Conservation (phyloP, 1,284 basidiomycete species). For the Leccinum angustisporum region DNA sequence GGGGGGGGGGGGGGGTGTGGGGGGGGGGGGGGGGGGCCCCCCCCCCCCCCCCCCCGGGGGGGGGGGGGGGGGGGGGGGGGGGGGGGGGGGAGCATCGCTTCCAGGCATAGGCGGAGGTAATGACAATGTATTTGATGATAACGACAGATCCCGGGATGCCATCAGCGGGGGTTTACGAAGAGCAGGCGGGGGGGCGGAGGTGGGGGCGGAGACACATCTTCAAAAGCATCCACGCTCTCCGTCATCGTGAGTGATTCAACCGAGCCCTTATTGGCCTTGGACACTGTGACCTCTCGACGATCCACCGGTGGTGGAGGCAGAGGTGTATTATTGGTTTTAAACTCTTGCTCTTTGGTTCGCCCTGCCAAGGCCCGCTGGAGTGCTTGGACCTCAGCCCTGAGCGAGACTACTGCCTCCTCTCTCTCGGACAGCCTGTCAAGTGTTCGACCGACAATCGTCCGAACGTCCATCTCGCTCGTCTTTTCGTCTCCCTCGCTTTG, state of each 20-base stretch:
- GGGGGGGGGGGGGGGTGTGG: no score
- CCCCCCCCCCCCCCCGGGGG: no score
- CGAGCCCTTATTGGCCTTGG: slow-evolving; percentile 23
- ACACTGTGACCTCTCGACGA: slow-evolving; percentile 14
- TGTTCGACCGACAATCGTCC: slow-evolving; percentile 66
- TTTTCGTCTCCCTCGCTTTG: slow-evolving; percentile 50
- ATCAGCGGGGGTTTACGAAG: slow-evolving; percentile 14
- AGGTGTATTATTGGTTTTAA: slow-evolving; percentile 65
- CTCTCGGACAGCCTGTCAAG: slow-evolving; percentile 73
- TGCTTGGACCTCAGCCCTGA: slow-evolving; percentile 52
- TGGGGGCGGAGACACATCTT: slow-evolving; percentile 10
- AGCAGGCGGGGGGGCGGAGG: slow-evolving; percentile 9
- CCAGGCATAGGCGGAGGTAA: slow-evolving; percentile 8
- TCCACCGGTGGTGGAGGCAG: slow-evolving; percentile 56
- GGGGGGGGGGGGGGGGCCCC: no score
- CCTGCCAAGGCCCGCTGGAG: slow-evolving; percentile 52
- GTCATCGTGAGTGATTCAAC: not conserved
- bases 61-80: no score
- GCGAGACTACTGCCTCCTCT: slow-evolving; percentile 62
- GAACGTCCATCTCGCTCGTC: slow-evolving; percentile 61
- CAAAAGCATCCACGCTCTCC: slow-evolving; percentile 4
- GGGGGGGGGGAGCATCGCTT: no score
- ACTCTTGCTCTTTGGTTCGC: slow-evolving; percentile 68
- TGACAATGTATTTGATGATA: slow-evolving; percentile 15
- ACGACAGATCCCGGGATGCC: slow-evolving; percentile 14